Base-by-base conservation (phyloP, 345 rosid species). In the Eucalyptus microcorys region DNA sequence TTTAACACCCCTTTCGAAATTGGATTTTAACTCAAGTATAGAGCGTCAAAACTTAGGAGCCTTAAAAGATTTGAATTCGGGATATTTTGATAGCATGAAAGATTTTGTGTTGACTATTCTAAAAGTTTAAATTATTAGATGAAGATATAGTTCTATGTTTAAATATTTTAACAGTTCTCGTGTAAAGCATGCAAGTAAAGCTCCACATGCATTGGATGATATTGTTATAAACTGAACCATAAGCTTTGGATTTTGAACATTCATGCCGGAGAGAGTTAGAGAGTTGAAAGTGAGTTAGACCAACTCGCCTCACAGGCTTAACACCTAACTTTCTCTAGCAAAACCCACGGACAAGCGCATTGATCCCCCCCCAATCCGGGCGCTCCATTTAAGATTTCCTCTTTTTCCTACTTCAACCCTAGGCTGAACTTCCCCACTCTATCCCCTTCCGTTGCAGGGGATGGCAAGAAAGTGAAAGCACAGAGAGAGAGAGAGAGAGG, bases 81-180 rank as follows among this genome's bases (percentile, higher is more conserved):
- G 4, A 19, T 19, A 10, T 52, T 52, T 52, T 52, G 24, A 19
- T 52, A 19, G 4, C 10, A 19, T 7, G 9, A 50, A 50, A 50
- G 8, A 50, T 12, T 48, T 48, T 48, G 14, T 48, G 14, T 48
- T 48, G 1, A 52, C 0, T 19, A 52, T 52, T 52, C 0, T 52
- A 7, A 52, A 52, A 19, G 0, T 52, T 52, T 3, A 19, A 52
- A 0, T 19, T 52, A 52, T 7, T 19, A 52, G 10, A 52, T 52
- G 0, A 3, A 17, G 0, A 50, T 1, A 49, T 3, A 0, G 0
- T 49, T 49, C 16, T 15, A 49, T 49, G 2, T 49, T 15, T 49
- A 49, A 6, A 6, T 49, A 49, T 49, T 49, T 0, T 49, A 50
- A 52, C 4, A 3, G 1, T 7, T 52, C 10, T 52, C 0, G 10